Percentiles rank a stretch among this genome's conserved stretches.
Conservation (phyloP, 257 asterid species). For the Voacanga thouarsii region DNA sequence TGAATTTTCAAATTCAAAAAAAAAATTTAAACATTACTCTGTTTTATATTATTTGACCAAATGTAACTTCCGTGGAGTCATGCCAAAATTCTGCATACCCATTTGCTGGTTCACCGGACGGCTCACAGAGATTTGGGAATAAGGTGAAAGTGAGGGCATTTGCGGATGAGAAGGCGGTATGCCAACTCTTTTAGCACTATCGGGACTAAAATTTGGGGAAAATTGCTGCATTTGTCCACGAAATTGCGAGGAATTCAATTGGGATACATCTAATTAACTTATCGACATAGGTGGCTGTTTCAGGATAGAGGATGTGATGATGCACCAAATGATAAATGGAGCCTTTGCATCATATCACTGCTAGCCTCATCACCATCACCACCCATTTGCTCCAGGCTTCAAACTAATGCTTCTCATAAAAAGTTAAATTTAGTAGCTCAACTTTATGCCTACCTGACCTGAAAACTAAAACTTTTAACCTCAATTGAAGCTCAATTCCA, state of each 20-base stretch:
- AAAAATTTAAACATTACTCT: too few relatives aligned
- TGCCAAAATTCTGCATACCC: constrained; percentile 52
- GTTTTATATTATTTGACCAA: too few relatives aligned
- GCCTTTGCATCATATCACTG: constrained; percentile 51
- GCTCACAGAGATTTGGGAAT: constrained; percentile 67
- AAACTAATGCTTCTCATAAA: background rate
- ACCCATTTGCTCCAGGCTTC: constrained; percentile 38
- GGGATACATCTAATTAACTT: constrained; percentile 66
- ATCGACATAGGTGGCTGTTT: constrained; percentile 41
- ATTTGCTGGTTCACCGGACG: constrained; percentile 52
- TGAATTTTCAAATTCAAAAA: too few relatives aligned
- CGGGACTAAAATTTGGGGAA: constrained; percentile 51
- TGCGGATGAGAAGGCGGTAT: constrained; percentile 95
- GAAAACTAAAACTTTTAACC: background rate
- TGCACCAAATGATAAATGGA: constrained; percentile 72
- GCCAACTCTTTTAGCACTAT: constrained; percentile 59
- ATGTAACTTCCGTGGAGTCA: constrained; percentile 14
- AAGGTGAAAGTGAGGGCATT: constrained; percentile 84
- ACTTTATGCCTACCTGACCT: background rate
- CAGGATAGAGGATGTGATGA: constrained; percentile 61
- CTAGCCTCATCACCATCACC: constrained; percentile 60
- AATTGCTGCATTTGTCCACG: constrained; percentile 60
- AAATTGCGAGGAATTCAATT: constrained; percentile 51
- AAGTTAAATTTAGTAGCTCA: background rate
- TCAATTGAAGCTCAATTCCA: background rate